These are phyloP conservation scores for Alternaria consortialis DNA, from an alignment of 2,329 filamentous ascomycete genomes.

Conservation along the genomic window DNA sequence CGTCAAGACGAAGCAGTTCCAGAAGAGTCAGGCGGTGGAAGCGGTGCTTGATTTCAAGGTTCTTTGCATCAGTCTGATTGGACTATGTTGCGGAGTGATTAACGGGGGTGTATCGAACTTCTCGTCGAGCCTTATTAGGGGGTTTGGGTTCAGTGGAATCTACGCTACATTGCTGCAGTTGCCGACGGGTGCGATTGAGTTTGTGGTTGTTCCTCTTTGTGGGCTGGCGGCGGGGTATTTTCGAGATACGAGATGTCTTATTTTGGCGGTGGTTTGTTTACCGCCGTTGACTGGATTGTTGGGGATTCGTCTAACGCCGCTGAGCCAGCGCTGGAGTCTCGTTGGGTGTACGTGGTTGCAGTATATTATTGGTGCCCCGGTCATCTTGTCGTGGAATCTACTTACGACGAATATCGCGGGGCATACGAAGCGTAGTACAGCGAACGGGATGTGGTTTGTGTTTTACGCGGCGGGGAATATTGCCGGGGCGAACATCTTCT, in stretches of 20 bases:
- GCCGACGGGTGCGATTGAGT: slow-evolving; percentile 56
- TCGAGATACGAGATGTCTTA: slow-evolving; percentile 40
- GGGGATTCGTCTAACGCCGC: slow-evolving; percentile 59
- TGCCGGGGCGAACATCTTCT: slow-evolving; percentile 59
- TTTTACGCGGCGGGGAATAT: slow-evolving; percentile 61
- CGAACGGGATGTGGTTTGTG: slow-evolving; percentile 61
- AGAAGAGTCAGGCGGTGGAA: slow-evolving; percentile 51
- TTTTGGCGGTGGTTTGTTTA: slow-evolving; percentile 52
- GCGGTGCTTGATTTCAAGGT: slow-evolving; percentile 53
- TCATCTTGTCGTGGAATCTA: slow-evolving; percentile 63
- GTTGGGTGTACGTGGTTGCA: slow-evolving; percentile 65
- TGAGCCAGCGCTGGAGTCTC: slow-evolving; percentile 58
- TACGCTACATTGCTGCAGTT: slow-evolving; percentile 55
- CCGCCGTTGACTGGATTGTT: slow-evolving; percentile 61
- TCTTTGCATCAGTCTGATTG: slow-evolving; percentile 54
- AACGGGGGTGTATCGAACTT: slow-evolving; percentile 64
- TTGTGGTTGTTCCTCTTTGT: slow-evolving; percentile 50
- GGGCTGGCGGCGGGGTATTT: slow-evolving; percentile 47
- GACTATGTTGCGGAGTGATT: slow-evolving; percentile 57
- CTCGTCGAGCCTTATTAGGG: slow-evolving; percentile 56
- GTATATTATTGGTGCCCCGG: slow-evolving; percentile 59
- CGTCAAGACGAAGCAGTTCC: slow-evolving; percentile 53
- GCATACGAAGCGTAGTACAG: slow-evolving; percentile 62
- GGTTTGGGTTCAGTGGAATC: slow-evolving; percentile 55
- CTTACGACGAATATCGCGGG: slow-evolving; percentile 56